Base-by-base conservation (phyloP, 2,329 filamentous ascomycete species). In the Aspergillus proliferans region DNA sequence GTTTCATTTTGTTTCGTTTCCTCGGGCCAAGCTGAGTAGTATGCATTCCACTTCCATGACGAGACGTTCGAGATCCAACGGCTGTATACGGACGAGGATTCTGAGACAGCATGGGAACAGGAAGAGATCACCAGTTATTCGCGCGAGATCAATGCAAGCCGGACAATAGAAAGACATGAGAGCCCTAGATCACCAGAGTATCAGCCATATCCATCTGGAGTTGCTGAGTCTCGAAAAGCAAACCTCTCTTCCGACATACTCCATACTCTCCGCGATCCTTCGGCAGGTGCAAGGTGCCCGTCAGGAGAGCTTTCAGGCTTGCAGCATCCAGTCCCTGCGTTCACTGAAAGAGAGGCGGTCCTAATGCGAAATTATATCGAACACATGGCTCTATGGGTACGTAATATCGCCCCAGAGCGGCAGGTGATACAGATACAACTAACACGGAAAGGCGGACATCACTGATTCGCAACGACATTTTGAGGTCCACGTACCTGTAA, bases 311-410 rank as follows among this genome's bases (percentile, higher is more conserved):
- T 7, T 36, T 36, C 10, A 4, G 10, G 26, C 26, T 30, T 12
- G 26, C 26, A 30, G 1, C n/a, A 18, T 18, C 7, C 3, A 3
- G 34, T 36, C 5, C 6, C 40, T 2, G 26, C 26, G 26, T 50
- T 59, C 3, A 60, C 49, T 12, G 51, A 51, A 21, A 47, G 60
- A 22, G 58, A 61, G 40, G 58, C 60, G 4, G 47, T 48, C 2
- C 26, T 63, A 18, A 52, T 63, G 44, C 53, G 61, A 2, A 63
- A 66, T 26, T 69, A 63, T 46, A 58, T 65, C 14, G 61, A 66
- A 39, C 63, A 66, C 12, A 61, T 69, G 47, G 66, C 62, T 3
- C 54, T 62, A 6, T 67, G 65, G 63, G 61, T 67, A 44, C 18
- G 58, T 48, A 30, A 6, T 18, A 9, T 34, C n/a, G 24, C 4